A percentile compares a stretch with the other conserved stretches of the same genome.
Evolutionary conservation across 768 basidiomycete genomes (phyloP).

Genomic region (Calvatia gigantea): DNA sequence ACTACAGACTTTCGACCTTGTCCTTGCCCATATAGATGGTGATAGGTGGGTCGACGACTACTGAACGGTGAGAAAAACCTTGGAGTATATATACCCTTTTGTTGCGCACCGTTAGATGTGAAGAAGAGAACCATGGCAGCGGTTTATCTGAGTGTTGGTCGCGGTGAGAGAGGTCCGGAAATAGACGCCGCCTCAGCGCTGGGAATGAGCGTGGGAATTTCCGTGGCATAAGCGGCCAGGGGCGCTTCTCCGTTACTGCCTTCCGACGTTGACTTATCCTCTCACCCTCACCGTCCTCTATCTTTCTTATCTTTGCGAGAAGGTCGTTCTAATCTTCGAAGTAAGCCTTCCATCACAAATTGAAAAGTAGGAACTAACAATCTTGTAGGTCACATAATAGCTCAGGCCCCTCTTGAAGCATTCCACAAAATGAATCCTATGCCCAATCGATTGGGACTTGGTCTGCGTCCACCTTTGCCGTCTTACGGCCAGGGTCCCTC

Average conservation of each 20-base stretch:
- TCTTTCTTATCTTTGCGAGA: not conserved
- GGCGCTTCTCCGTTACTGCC: not conserved
- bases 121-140: constrained; percentile 50
- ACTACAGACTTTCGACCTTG: constrained; percentile 84
- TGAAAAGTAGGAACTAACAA: not conserved
- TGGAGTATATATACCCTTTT: not conserved
- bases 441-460: constrained; percentile 82
- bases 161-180: constrained; percentile 2
- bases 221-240: constrained; percentile 3
- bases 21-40: constrained; percentile 94
- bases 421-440: constrained; percentile 43
- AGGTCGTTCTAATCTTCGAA: not conserved
- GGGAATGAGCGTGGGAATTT: constrained; percentile 14
- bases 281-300: not conserved
- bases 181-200: not conserved
- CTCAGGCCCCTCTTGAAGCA: not conserved
- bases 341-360: not conserved
- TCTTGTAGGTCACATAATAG: not conserved
- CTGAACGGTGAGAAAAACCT: constrained; percentile 8
- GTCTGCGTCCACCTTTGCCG: constrained; percentile 83
- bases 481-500: constrained; percentile 91
- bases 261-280: not conserved
- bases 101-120: constrained; percentile 36
- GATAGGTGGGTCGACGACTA: constrained; percentile 61
- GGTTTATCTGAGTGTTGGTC: not conserved